Base-by-base conservation (phyloP, 768 basidiomycete species). In the Russula brevipes region DNA sequence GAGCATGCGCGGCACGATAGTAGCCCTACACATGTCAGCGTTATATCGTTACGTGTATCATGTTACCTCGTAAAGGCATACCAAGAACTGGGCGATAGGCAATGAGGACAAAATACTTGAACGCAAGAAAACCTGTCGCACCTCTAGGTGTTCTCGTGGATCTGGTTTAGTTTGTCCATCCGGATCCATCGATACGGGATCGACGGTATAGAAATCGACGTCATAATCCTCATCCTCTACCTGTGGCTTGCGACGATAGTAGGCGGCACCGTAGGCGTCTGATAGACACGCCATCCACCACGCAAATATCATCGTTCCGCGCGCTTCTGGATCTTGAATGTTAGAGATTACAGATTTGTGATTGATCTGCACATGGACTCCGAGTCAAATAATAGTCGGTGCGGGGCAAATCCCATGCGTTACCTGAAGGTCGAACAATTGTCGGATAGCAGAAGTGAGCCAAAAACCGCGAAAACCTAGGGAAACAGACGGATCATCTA, bases 201-300 rank as follows among this genome's bases (percentile, higher is more conserved):
- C 89, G 41, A 81, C 85, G 5, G 86, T 89, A 72, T 91, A 91
- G 69, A 92, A 91, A 73, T 91, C 90, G 66, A 94, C 88, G 71
- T 94, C 89, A 71, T 92, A 93, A 75, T 94, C 91, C 64, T 90
- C 87, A 68, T 93, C 91, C 72, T 91, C 89, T 8, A 68, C 59
- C 80, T 82, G 72, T 63, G 92, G 91, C 74, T 93, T 92, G 66
- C 87, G 81, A 64, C 91, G 84, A 76, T 93, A 91, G 74, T 92
- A 94, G 38, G 85, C 85, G 36, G 91, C 83, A 33, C 85, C 84
- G 75, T 88, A 92, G 7, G 91, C 90, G 70, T 97, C 94, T 39
- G 83, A 80, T 51, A 94, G 78, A 73, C 88, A 90, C 8, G 92
- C 87, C 84, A 94, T 89, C 92, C 94, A 95, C 88, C 93, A 94